These are phyloP conservation scores for Teratosphaeria epicoccoides DNA, from an alignment of 2,329 filamentous ascomycete species.

Conservation along the genomic window DNA sequence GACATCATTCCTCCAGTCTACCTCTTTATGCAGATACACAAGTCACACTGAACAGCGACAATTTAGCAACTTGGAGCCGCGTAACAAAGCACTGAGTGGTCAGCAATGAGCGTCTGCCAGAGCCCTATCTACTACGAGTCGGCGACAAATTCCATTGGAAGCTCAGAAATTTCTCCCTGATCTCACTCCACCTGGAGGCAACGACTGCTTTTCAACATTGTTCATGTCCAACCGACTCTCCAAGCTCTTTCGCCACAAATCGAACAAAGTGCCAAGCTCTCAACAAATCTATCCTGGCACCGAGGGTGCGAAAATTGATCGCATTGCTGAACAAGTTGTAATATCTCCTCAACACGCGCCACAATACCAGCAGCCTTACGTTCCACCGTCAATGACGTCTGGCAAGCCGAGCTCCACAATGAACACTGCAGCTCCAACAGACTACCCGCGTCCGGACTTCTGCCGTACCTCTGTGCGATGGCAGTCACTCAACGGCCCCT, in stretches of 20 bases:
- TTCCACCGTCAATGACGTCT: not conserved
- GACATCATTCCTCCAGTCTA: too few species aligned
- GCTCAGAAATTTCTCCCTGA: too few species aligned
- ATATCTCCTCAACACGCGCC: not conserved
- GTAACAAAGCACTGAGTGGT: too few species aligned
- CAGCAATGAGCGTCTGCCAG: too few species aligned
- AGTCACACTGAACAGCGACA: too few species aligned
- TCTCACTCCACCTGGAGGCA: not conserved
- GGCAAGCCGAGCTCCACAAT: not conserved
- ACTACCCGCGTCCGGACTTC: conserved; percentile 57
- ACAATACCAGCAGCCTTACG: not conserved
- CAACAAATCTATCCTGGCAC: too few species aligned
- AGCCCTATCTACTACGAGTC: too few species aligned
- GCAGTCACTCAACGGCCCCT: conserved; percentile 51
- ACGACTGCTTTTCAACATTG: too few species aligned
- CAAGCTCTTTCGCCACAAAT: not conserved
- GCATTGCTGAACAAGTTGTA: not conserved
- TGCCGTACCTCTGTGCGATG: conserved; percentile 45
- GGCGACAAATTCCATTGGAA: too few species aligned
- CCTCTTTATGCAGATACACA: too few species aligned
- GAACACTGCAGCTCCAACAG: not conserved
- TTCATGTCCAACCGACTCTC: not conserved
- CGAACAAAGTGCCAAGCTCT: not conserved
- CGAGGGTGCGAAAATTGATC: not conserved
- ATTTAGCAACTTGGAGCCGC: too few species aligned